These are phyloP conservation scores for Drosera spatulata DNA, from an alignment of 179 eudicot species.

Conservation along the genomic window DNA sequence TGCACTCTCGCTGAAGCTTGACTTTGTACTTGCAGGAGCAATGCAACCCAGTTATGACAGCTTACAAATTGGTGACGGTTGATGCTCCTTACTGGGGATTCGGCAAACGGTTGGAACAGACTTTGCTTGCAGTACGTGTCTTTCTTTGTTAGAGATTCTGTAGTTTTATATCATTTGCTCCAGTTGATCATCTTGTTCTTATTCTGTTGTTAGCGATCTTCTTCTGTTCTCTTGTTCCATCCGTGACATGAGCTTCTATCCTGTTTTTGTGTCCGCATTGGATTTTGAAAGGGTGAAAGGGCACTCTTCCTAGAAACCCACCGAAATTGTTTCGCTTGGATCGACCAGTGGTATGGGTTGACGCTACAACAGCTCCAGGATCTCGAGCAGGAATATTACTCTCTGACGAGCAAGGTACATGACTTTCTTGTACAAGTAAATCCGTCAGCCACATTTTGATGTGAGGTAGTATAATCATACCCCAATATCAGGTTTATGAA, in stretches of 20 bases:
- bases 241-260: background rate
- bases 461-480: background rate
- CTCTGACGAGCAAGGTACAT: constrained; percentile 29
- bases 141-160: background rate
- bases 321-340: constrained; percentile 50
- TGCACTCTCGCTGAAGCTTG: background rate
- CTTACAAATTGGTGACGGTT: constrained; percentile 53
- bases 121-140: constrained; percentile 36
- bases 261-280: background rate
- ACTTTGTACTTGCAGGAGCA: constrained; percentile 20
- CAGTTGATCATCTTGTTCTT: background rate
- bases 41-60: constrained; percentile 51
- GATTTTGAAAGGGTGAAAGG: constrained; percentile 47
- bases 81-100: constrained; percentile 69
- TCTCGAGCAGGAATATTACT: constrained; percentile 33
- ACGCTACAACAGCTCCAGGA: constrained; percentile 27
- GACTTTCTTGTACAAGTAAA: background rate
- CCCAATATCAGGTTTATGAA: too few relatives aligned
- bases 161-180: background rate
- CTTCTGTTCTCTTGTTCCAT: too few relatives aligned
- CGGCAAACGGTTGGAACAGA: constrained; percentile 48
- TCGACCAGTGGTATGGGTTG: constrained; percentile 61
- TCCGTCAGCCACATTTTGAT: background rate
- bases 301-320: constrained; percentile 62
- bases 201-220: too few relatives aligned